phyloP scores from a whole-genome alignment of 768 basidiomycete genomes.

The Pholiota molesta region DNA sequence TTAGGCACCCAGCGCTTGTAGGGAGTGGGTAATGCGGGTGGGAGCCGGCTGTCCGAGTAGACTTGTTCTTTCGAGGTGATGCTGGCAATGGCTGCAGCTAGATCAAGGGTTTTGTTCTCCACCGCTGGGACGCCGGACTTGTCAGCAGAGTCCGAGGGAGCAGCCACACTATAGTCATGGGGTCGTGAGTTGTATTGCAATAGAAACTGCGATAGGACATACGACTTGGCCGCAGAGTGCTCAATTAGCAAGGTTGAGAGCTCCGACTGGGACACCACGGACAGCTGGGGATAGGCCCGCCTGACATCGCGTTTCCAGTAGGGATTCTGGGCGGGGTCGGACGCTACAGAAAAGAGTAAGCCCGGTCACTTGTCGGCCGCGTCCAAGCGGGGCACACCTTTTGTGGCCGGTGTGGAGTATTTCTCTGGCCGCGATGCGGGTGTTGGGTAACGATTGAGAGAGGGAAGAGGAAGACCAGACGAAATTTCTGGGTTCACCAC shows the following conservation, averaged over 20 bases:
- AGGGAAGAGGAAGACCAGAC: slow-evolving; percentile 79
- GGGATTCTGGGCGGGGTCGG: slow-evolving; percentile 85
- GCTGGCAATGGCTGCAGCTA: slow-evolving; percentile 73
- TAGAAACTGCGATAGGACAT: slow-evolving; percentile 33
- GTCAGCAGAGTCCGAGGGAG: slow-evolving; percentile 47
- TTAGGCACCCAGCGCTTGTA: slow-evolving; percentile 77
- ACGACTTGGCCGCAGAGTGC: slow-evolving; percentile 70
- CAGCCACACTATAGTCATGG: slow-evolving; percentile 46
- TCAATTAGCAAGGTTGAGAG: slow-evolving; percentile 81
- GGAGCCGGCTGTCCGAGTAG: slow-evolving; percentile 66
- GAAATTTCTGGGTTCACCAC: slow-evolving; percentile 92
- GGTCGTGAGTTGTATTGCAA: not conserved
- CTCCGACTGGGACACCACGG: slow-evolving; percentile 84
- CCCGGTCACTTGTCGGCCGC: not conserved
- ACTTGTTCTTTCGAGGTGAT: slow-evolving; percentile 59
- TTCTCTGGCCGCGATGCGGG: slow-evolving; percentile 88
- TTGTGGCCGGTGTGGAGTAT: slow-evolving; percentile 87
- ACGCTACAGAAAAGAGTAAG: slow-evolving; percentile 49
- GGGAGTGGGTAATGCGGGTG: slow-evolving; percentile 71
- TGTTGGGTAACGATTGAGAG: slow-evolving; percentile 77
- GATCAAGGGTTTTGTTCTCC: slow-evolving; percentile 51
- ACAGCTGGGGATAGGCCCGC: slow-evolving; percentile 89
- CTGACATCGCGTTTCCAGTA: slow-evolving; percentile 98
- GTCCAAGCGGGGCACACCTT: slow-evolving; percentile 52
- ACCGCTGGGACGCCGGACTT: slow-evolving; percentile 49